Percentiles rank a stretch among this genome's conserved stretches.
Evolutionary conservation across 1,284 basidiomycete species (phyloP).

Genomic region (Rhodofomes roseus): DNA sequence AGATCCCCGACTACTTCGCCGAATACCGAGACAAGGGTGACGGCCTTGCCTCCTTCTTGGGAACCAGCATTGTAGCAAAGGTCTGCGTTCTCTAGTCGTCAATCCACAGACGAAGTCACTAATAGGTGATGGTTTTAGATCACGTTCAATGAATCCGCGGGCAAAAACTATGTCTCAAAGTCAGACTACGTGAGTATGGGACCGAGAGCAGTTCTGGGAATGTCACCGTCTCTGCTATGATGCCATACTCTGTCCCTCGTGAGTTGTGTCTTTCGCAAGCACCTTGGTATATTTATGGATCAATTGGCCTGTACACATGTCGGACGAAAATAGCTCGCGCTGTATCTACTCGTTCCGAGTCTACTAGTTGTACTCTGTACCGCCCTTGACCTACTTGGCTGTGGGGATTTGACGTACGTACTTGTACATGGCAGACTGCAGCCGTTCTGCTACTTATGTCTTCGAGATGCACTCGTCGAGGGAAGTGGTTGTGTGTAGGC

Average conservation of each 20-base stretch:
- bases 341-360: too few species aligned
- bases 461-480: too few species aligned
- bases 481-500: too few species aligned
- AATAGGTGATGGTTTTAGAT: conserved; percentile 32
- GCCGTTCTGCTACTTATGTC: too few species aligned
- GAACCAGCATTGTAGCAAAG: conserved; percentile 85
- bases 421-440: too few species aligned
- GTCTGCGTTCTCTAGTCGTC: conserved; percentile 35
- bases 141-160: conserved; percentile 59
- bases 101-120: background rate
- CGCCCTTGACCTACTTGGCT: too few species aligned
- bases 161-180: conserved; percentile 73
- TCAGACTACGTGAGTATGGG: conserved; percentile 70
- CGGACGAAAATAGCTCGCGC: too few species aligned
- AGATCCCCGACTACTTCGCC: conserved; percentile 90
- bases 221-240: conserved; percentile 68
- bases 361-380: too few species aligned
- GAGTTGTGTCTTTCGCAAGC: background rate
- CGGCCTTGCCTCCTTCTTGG: conserved; percentile 82
- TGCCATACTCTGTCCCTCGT: background rate
- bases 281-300: too few species aligned
- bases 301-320: too few species aligned
- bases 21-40: conserved; percentile 87
- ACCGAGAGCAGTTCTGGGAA: conserved; percentile 68
- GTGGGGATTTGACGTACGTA: too few species aligned